Evolutionary conservation across 768 basidiomycete genomes (phyloP).

Genomic region (Coprinellus aureogranulatus): DNA sequence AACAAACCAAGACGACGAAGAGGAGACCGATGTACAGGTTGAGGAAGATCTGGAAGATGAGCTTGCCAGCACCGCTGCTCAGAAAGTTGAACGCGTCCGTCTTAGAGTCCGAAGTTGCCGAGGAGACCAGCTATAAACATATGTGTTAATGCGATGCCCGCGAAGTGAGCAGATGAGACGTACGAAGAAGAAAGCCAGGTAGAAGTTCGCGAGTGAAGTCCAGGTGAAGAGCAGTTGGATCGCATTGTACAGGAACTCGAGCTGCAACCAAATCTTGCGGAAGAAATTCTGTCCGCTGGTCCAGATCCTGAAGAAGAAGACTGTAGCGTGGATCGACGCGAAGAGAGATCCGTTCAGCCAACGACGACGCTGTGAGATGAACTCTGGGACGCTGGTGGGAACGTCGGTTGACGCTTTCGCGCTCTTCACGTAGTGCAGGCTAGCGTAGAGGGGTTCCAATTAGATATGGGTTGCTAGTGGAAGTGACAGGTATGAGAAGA

Average conservation of each 20-base stretch:
- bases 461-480: no score
- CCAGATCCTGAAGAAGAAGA: constrained; percentile 88
- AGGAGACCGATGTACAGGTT: constrained; percentile 83
- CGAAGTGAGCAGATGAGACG: constrained; percentile 27
- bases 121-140: constrained; percentile 64
- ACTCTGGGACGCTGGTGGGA: constrained; percentile 86
- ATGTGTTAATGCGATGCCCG: no score
- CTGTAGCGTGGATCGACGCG: constrained; percentile 88
- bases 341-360: constrained; percentile 91
- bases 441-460: no score
- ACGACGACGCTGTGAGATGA: constrained; percentile 90
- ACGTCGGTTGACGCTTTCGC: constrained; percentile 97
- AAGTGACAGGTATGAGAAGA: constrained; percentile 10
- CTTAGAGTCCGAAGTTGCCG: constrained; percentile 57
- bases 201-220: constrained; percentile 92
- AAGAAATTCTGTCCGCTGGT: constrained; percentile 87
- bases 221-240: constrained; percentile 90
- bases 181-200: constrained; percentile 91
- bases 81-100: constrained; percentile 82
- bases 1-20: constrained; percentile 81
- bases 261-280: constrained; percentile 74
- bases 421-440: constrained; percentile 85
- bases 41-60: constrained; percentile 75
- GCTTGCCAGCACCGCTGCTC: constrained; percentile 64
- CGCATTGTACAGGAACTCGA: constrained; percentile 91